Conservation (phyloP, 192 early-diverging fungal species). For the Cladochytrium replicatum region DNA sequence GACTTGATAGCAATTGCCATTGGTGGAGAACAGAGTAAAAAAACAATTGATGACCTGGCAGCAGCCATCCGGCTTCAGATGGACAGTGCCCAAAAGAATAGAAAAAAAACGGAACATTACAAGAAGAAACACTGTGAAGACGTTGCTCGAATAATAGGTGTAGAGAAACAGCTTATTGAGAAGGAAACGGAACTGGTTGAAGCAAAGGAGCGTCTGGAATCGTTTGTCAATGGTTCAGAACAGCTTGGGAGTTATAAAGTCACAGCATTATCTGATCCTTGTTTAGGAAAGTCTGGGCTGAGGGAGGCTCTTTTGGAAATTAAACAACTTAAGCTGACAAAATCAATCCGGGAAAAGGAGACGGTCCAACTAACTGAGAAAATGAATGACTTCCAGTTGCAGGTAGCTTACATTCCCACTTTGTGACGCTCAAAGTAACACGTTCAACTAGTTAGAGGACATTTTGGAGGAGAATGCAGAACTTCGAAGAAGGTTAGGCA, state of each 20-base stretch:
- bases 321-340: conserved; percentile 31
- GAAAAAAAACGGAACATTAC: conserved; percentile 27
- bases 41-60: neutral
- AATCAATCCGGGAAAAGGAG: conserved; percentile 29
- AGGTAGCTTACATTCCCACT: conserved; percentile 10
- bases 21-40: neutral
- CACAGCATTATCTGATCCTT: neutral
- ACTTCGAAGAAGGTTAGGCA: conserved; percentile 17
- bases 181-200: conserved; percentile 32
- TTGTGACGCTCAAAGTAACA: neutral
- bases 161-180: conserved; percentile 27
- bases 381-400: conserved; percentile 32
- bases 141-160: conserved; percentile 11
- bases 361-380: conserved; percentile 20
- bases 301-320: conserved; percentile 37
- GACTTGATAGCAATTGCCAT: conserved; percentile 9
- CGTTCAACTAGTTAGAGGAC: conserved; percentile 10
- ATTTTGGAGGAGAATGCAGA: conserved; percentile 39
- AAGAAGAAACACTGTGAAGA: conserved; percentile 15
- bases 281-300: conserved; percentile 33
- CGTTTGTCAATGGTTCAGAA: conserved; percentile 29
- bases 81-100: conserved; percentile 15
- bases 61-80: conserved; percentile 11
- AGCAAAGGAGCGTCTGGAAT: conserved; percentile 20
- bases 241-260: conserved; percentile 2